Evolutionary conservation across 2,329 filamentous ascomycete genomes (phyloP).

Genomic region (Penicillium sp.): DNA sequence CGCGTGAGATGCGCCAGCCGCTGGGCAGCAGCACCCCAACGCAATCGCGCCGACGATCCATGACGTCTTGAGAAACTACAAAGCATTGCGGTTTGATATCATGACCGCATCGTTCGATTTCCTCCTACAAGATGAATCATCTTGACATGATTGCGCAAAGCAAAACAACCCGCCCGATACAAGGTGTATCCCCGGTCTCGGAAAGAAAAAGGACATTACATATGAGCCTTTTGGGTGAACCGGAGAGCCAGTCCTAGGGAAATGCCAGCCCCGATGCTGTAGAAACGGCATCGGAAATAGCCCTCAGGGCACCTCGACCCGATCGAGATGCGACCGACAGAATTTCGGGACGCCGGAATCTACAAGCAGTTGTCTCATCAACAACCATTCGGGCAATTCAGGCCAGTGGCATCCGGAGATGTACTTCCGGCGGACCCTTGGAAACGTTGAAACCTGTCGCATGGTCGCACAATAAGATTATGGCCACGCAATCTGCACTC

Average conservation of each 20-base stretch:
- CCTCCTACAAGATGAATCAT: not conserved
- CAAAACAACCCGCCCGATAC: not conserved
- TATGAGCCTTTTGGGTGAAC: not conserved
- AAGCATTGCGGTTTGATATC: not conserved
- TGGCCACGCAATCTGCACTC: not conserved
- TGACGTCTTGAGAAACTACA: conserved; percentile 18
- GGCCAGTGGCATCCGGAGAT: not conserved
- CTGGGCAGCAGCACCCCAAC: conserved; percentile 13
- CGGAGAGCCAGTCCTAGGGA: not conserved
- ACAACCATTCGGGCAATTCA: not conserved
- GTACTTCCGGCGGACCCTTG: not conserved
- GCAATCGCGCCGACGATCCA: conserved; percentile 22
- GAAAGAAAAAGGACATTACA: not conserved
- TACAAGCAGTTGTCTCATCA: not conserved
- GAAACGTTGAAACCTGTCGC: not conserved
- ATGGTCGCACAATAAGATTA: not conserved
- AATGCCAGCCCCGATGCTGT: not conserved
- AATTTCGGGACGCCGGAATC: not conserved
- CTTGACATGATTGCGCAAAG: conserved; percentile 1
- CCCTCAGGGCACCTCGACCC: not conserved
- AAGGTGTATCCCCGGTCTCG: not conserved
- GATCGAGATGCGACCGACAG: not conserved
- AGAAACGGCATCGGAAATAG: not conserved
- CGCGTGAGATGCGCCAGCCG: conserved; percentile 19
- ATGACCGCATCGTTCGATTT: not conserved